Evolutionary conservation across 331 rosid genomes (phyloP), one percentile per base, ranked within the genome.

Genomic region (Cydonia oblonga): DNA sequence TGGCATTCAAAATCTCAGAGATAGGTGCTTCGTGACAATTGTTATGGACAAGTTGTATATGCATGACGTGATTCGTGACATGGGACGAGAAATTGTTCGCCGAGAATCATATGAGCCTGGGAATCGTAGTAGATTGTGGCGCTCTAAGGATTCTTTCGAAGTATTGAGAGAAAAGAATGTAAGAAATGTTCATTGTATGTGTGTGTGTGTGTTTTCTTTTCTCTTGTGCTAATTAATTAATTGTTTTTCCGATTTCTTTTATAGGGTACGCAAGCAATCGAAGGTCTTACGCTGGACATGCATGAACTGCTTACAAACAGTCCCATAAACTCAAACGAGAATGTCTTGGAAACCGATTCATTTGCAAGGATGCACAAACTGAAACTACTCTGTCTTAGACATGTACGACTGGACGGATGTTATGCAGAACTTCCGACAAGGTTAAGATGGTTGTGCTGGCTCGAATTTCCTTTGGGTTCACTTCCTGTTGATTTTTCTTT

Each of bases 1-100:
- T 9, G 40, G 40, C 12, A 35, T 35, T 35, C 40, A 9, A 9
- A 35, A 35, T 35, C 42, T 75, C 32, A 20, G 9, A 0, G 68
- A 75, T 18, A 75, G 40, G 18, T 67, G 73, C 9, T 38, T 75
- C 0, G 18, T 75, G 16, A 16, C 1, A 2, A n/a, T 56, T 40
- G 13, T 25, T 25, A 0, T 0, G 2, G 0, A 1, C 0, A 38
- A 57, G 12, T 1, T 75, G 38, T 2, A 0, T 14, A 67, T 75
- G 79, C 79, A 75, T 28, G 73, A 57, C 2, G 2, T 57, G 40
- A 22, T 75, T 15, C 28, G 56, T 4, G 79, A 58, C 2, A 57
- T 75, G 68, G 73, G 79, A 28, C 13, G 60, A 19, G 58, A 19
- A 46, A 58, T 75, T 40, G 74, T 57, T 38, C 32, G 24, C 1